phyloP scores from a whole-genome alignment of 352 stramenopile species.

The Blastocystis sp. region DNA sequence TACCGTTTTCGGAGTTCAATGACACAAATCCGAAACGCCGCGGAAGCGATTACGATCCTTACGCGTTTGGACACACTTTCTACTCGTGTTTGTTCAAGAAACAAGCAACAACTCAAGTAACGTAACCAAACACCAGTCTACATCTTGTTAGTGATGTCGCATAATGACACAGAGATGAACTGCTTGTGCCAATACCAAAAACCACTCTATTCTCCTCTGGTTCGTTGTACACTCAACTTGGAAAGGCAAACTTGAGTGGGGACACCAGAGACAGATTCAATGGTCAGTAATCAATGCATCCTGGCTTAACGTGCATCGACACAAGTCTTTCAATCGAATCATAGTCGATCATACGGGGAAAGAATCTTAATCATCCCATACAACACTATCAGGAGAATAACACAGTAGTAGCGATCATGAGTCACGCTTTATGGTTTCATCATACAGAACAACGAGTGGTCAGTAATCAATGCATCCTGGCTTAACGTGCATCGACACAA shows the following conservation, averaged over 20 bases:
- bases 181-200: constrained; percentile 42
- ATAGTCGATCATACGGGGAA: constrained; percentile 58
- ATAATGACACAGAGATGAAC: constrained; percentile 38
- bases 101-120: not conserved
- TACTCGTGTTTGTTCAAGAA: constrained; percentile 44
- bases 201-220: constrained; percentile 35
- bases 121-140: constrained; percentile 12
- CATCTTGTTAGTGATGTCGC: constrained; percentile 50
- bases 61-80: not conserved
- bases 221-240: not conserved
- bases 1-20: not conserved
- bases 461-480: constrained; percentile 51
- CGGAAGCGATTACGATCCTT: not conserved
- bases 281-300: constrained; percentile 51
- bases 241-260: not conserved
- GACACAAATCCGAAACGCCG: not conserved
- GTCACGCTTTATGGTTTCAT: constrained; percentile 47
- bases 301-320: constrained; percentile 55
- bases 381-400: constrained; percentile 56
- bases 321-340: constrained; percentile 57
- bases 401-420: constrained; percentile 56
- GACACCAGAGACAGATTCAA: constrained; percentile 15
- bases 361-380: constrained; percentile 58
- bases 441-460: constrained; percentile 53
- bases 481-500: constrained; percentile 54